Percentiles rank a stretch among this genome's conserved stretches.
phyloP scores from a whole-genome alignment of 176 grass and related monocot species.

The Phoenix roebelenii region DNA sequence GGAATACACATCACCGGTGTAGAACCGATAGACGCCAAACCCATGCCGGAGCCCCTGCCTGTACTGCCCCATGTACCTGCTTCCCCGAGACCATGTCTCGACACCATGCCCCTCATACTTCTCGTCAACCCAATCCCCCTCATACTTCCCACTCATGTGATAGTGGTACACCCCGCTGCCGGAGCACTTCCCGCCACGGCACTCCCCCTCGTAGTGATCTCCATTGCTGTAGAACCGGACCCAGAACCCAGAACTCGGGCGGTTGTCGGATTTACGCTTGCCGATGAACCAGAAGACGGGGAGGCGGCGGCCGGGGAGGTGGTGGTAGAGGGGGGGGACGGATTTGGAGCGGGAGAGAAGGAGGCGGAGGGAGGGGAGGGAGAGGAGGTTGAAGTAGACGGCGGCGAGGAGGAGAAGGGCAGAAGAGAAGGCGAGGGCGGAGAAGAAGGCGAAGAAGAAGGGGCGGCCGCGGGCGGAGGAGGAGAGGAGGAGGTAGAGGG shows the following conservation, averaged over 20 bases:
- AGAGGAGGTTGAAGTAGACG: background rate
- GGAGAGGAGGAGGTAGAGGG: constrained; percentile 2
- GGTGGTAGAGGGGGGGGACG: background rate
- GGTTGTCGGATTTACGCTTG: background rate
- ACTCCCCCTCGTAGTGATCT: constrained; percentile 9
- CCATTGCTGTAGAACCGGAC: constrained; percentile 9
- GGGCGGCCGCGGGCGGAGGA: constrained; percentile 1
- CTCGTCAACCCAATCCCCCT: constrained; percentile 14
- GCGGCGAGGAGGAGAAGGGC: background rate
- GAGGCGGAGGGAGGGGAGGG: background rate
- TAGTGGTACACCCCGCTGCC: constrained; percentile 12
- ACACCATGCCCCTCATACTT: constrained; percentile 10
- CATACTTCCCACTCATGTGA: constrained; percentile 6
- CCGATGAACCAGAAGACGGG: constrained; percentile 8
- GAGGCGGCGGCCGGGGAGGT: background rate
- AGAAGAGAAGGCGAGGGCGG: background rate
- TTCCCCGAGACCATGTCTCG: constrained; percentile 9
- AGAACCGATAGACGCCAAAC: constrained; percentile 7
- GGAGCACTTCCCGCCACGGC: constrained; percentile 4
- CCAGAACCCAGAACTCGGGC: background rate
- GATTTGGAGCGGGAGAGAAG: background rate
- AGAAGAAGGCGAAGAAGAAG: constrained; percentile 4
- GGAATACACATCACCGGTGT: constrained; percentile 10
- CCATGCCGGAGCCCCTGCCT: constrained; percentile 9
- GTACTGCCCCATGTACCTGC: constrained; percentile 12